phyloP scores from a whole-genome alignment of 257 asterid genomes.

The Vinca minor region DNA sequence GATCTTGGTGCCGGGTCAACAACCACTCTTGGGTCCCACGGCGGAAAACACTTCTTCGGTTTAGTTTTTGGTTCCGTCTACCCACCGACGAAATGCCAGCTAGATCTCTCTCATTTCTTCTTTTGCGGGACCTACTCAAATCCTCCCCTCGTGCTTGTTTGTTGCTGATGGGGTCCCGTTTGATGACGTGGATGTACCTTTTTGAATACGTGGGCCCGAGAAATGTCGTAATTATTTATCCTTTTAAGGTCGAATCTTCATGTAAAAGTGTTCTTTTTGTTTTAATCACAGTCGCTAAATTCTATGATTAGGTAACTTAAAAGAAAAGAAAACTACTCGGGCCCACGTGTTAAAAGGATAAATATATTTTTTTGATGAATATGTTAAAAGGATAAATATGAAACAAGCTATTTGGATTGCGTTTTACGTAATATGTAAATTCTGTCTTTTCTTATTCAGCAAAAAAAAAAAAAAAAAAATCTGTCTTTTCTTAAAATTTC shows the following conservation, averaged over 20 bases:
- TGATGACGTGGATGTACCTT: background rate
- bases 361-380: too few species aligned
- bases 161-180: background rate
- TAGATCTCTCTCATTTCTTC: background rate
- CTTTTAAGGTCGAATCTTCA: background rate
- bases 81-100: conserved; percentile 14
- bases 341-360: too few species aligned
- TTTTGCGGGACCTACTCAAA: background rate
- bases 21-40: background rate
- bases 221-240: background rate
- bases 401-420: too few species aligned
- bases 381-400: too few species aligned
- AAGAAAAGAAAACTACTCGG: too few species aligned
- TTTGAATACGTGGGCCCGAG: background rate
- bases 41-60: background rate
- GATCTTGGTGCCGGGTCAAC: background rate
- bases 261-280: background rate
- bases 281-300: conserved; percentile 13
- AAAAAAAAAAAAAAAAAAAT: too few species aligned
- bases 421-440: too few species aligned
- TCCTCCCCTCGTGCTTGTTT: conserved; percentile 1
- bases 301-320: background rate
- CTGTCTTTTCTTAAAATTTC: too few species aligned
- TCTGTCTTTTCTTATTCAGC: too few species aligned
- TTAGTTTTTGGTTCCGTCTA: background rate